A percentile compares a stretch with the other conserved stretches of the same genome.
phyloP scores from a whole-genome alignment of 1,139 yeast species.

The Debaryomyces sp. region DNA sequence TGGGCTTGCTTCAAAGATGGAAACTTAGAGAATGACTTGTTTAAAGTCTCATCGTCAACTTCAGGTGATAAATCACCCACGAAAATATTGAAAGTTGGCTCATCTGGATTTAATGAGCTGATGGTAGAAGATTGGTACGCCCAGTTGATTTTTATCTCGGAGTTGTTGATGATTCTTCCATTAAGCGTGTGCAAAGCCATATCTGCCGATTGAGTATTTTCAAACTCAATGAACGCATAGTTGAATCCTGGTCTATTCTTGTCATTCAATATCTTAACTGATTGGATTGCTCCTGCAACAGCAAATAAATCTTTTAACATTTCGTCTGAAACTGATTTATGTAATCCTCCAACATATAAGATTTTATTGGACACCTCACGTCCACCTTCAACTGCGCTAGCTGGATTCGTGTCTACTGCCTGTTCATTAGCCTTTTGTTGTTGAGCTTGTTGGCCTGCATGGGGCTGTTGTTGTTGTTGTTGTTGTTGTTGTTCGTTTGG shows the following conservation, averaged over 20 bases:
- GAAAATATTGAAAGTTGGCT: conserved; percentile 66
- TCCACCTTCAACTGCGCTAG: conserved; percentile 78
- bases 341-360: conserved; percentile 76
- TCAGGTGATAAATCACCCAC: conserved; percentile 88
- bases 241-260: conserved; percentile 74
- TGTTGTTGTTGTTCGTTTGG: conserved; percentile 10
- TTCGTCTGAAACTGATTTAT: conserved; percentile 66
- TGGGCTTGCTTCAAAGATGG: conserved; percentile 77
- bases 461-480: conserved; percentile 22
- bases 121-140: conserved; percentile 70
- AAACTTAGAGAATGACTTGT: conserved; percentile 60
- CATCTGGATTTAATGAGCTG: conserved; percentile 54
- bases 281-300: conserved; percentile 59
- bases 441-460: conserved; percentile 13
- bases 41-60: conserved; percentile 75
- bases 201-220: conserved; percentile 58
- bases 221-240: conserved; percentile 84
- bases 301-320: conserved; percentile 62
- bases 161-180: conserved; percentile 54
- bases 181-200: conserved; percentile 63
- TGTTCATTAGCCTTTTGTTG: conserved; percentile 3
- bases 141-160: conserved; percentile 71
- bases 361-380: conserved; percentile 75
- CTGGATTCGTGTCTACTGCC: conserved; percentile 38
- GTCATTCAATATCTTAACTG: conserved; percentile 72